These are phyloP conservation scores for Elsinoe arachidis DNA, from an alignment of 2,329 filamentous ascomycete species.

Conservation along the genomic window DNA sequence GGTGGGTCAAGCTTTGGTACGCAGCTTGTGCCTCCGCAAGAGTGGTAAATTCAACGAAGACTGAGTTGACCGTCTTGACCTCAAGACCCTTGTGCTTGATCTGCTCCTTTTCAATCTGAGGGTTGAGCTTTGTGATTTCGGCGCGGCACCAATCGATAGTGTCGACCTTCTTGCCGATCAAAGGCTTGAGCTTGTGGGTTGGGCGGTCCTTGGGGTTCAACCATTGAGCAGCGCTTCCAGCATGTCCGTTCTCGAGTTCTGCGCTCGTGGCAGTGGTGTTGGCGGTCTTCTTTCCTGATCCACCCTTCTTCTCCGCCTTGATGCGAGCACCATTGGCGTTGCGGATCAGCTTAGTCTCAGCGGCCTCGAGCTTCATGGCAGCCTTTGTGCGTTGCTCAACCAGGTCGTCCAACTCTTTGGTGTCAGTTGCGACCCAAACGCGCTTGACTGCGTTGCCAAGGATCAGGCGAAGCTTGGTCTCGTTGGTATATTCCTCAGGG, in stretches of 20 bases:
- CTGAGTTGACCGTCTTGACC: constrained; percentile 53
- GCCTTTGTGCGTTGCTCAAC: constrained; percentile 74
- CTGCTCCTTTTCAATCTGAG: constrained; percentile 61
- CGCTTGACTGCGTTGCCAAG: constrained; percentile 63
- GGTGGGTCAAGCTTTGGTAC: constrained; percentile 78
- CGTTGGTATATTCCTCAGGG: constrained; percentile 66
- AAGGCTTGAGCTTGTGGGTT: constrained; percentile 60
- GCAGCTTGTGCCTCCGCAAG: constrained; percentile 80
- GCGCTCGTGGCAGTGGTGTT: constrained; percentile 38
- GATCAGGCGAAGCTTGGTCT: constrained; percentile 66
- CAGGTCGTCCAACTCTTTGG: constrained; percentile 66
- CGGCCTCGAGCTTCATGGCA: constrained; percentile 73
- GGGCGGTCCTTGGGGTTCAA: constrained; percentile 64
- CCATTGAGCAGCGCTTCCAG: constrained; percentile 53
- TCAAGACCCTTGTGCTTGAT: constrained; percentile 56
- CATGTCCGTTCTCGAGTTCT: constrained; percentile 50
- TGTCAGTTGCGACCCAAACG: constrained; percentile 75
- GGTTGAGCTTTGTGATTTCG: constrained; percentile 67
- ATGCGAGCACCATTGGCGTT: constrained; percentile 63
- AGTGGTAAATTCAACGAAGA: constrained; percentile 82
- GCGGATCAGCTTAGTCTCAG: constrained; percentile 78
- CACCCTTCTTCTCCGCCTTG: constrained; percentile 55
- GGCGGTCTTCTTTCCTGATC: constrained; percentile 32
- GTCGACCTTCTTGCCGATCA: constrained; percentile 82
- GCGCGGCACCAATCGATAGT: constrained; percentile 82